A percentile compares a stretch with the other conserved stretches of the same genome.
Conservation (phyloP, 495 filamentous ascomycete species). For the Bryoglossum gracile region DNA sequence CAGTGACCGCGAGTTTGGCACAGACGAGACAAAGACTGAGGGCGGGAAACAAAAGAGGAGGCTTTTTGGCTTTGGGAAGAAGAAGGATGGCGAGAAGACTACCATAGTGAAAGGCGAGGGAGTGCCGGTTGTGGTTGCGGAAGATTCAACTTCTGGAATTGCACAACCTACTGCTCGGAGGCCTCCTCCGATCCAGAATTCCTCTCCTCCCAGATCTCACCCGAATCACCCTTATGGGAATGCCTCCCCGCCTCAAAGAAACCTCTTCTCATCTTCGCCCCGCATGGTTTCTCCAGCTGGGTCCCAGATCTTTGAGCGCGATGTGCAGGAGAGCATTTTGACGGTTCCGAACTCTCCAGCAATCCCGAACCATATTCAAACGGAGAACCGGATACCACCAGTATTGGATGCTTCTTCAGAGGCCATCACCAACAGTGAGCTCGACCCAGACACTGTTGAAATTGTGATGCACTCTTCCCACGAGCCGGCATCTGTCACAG, state of each 20-base stretch:
- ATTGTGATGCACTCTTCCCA: conserved; percentile 79
- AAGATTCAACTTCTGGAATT: conserved; percentile 13
- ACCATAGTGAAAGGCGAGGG: conserved; percentile 25
- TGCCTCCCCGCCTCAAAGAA: conserved; percentile 41
- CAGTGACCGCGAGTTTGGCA: conserved; percentile 17
- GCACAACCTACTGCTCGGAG: conserved; percentile 15
- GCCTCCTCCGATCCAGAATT: conserved; percentile 16
- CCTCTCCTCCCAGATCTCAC: conserved; percentile 27
- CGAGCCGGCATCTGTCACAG: conserved; percentile 62
- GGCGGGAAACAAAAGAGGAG: conserved; percentile 40
- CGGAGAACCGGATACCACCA: conserved; percentile 86
- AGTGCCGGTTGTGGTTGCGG: conserved; percentile 7
- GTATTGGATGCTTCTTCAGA: conserved; percentile 82
- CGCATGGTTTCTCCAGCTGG: conserved; percentile 57
- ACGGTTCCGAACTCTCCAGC: conserved; percentile 61
- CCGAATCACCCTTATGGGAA: conserved; percentile 36
- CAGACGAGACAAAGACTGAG: conserved; percentile 6
- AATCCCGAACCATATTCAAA: conserved; percentile 82
- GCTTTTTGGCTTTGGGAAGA: conserved; percentile 60
- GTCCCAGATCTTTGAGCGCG: conserved; percentile 89
- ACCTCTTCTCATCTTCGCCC: conserved; percentile 48
- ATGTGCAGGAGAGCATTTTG: conserved; percentile 67
- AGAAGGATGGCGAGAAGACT: conserved; percentile 47
- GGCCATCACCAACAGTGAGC: conserved; percentile 73
- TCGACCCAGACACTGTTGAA: conserved; percentile 76